phyloP scores from a whole-genome alignment of 2,329 filamentous ascomycete species.

The Gnomoniopsis sp. region DNA sequence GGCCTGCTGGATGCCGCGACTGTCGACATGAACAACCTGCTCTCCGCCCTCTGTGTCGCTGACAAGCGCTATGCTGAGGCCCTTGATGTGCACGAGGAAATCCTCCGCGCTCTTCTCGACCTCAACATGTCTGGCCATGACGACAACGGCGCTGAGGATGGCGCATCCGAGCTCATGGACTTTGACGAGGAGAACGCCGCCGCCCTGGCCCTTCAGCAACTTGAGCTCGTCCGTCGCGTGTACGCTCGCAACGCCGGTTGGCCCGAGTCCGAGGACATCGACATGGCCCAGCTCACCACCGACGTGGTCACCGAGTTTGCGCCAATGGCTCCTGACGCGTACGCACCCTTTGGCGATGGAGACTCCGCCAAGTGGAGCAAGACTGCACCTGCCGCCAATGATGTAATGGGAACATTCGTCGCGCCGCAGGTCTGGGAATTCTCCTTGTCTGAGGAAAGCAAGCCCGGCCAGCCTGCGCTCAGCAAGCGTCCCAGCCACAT shows the following conservation, averaged over 20 bases:
- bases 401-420: slow-evolving; percentile 14
- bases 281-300: slow-evolving; percentile 16
- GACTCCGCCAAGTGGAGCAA: slow-evolving; percentile 18
- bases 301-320: slow-evolving; percentile 17
- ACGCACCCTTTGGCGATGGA: slow-evolving; percentile 16
- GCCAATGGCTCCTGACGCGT: slow-evolving; percentile 14
- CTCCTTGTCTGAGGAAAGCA: slow-evolving; percentile 14
- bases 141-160: slow-evolving; percentile 11
- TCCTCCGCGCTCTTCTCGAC: slow-evolving; percentile 18
- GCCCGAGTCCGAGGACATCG: slow-evolving; percentile 16
- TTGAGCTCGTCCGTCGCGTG: slow-evolving; percentile 18
- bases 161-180: slow-evolving; percentile 15
- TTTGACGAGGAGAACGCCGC: slow-evolving; percentile 18
- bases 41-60: slow-evolving; percentile 16
- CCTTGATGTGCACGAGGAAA: slow-evolving; percentile 18
- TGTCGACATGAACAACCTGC: slow-evolving; percentile 20
- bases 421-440: slow-evolving; percentile 18
- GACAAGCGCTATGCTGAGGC: slow-evolving; percentile 17
- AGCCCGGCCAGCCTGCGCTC: slow-evolving; percentile 17
- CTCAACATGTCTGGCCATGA: slow-evolving; percentile 14
- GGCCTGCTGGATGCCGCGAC: slow-evolving; percentile 18
- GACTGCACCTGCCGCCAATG: slow-evolving; percentile 7
- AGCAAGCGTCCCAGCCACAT: slow-evolving; percentile 18
- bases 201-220: slow-evolving; percentile 18
- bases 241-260: slow-evolving; percentile 18